Evolutionary conservation across 2,329 filamentous ascomycete genomes (phyloP).

Genomic region (Pezicula carpinea): DNA sequence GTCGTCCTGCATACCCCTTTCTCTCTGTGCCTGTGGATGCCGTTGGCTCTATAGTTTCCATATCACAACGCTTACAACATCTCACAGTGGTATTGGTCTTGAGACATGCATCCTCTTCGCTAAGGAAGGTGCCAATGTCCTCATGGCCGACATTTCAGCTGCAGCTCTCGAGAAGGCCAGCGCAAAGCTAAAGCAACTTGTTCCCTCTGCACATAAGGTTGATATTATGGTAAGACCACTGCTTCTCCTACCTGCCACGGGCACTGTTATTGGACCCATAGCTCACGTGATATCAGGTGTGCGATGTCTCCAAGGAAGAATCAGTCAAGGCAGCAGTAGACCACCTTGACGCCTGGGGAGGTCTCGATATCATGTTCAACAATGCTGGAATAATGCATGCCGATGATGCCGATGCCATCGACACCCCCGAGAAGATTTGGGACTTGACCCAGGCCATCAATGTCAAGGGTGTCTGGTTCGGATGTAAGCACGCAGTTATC

Average conservation of each 20-base stretch:
- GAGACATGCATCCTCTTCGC: conserved; percentile 71
- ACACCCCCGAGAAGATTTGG: conserved; percentile 71
- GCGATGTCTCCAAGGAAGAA: conserved; percentile 66
- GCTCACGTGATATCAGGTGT: conserved; percentile 29
- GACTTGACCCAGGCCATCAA: conserved; percentile 72
- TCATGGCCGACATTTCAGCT: conserved; percentile 66
- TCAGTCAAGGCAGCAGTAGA: conserved; percentile 58
- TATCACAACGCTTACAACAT: not conserved
- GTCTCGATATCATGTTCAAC: conserved; percentile 73
- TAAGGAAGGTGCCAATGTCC: conserved; percentile 64
- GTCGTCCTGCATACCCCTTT: no score
- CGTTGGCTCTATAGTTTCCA: no score
- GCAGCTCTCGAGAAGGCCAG: conserved; percentile 58
- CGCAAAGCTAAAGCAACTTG: conserved; percentile 54
- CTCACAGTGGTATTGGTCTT: conserved; percentile 64
- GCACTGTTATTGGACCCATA: not conserved
- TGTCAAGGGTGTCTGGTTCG: conserved; percentile 76
- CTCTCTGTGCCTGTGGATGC: no score
- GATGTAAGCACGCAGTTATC: conserved; percentile 67
- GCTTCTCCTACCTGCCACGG: not conserved
- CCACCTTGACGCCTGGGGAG: conserved; percentile 63
- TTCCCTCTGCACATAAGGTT: conserved; percentile 45
- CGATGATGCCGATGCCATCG: conserved; percentile 58
- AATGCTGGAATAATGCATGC: conserved; percentile 78
- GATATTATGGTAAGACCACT: conserved; percentile 34